These are phyloP conservation scores for Oryza punctata DNA, from an alignment of 176 grass and related monocot genomes.

Conservation along the genomic window DNA sequence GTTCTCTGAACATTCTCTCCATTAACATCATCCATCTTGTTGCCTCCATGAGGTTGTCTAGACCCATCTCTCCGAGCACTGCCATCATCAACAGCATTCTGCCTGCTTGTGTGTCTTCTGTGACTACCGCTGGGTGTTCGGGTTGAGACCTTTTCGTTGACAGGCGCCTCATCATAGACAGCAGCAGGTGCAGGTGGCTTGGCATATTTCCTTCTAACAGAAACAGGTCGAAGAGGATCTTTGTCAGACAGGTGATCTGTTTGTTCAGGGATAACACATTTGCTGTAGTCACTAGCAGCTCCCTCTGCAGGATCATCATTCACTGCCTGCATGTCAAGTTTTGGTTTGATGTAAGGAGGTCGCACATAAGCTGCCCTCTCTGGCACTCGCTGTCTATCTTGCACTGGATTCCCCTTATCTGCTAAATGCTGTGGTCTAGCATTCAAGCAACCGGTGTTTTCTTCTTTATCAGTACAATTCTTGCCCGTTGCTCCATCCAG, in stretches of 20 bases:
- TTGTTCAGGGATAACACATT: conserved; percentile 15
- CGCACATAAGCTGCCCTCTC: conserved; percentile 29
- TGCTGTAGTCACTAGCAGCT: conserved; percentile 10
- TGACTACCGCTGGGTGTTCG: conserved; percentile 33
- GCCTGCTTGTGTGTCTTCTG: conserved; percentile 42
- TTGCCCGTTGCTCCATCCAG: conserved; percentile 36
- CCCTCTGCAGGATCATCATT: conserved; percentile 39
- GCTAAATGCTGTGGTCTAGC: conserved; percentile 17
- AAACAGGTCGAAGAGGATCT: conserved; percentile 56
- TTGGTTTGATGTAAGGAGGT: conserved; percentile 67
- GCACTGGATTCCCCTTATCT: conserved; percentile 11
- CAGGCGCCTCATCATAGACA: conserved; percentile 16
- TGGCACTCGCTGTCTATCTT: conserved; percentile 29
- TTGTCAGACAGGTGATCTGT: conserved; percentile 22
- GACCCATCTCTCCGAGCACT: not conserved
- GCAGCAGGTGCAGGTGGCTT: conserved; percentile 32
- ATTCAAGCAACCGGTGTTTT: conserved; percentile 17
- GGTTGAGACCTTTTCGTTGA: conserved; percentile 44
- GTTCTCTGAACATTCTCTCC: conserved; percentile 36
- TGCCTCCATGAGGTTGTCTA: not conserved
- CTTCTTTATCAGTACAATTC: conserved; percentile 44
- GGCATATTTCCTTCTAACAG: conserved; percentile 60
- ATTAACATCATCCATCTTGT: conserved; percentile 18
- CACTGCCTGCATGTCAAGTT: conserved; percentile 1
- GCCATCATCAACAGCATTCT: conserved; percentile 28